Conservation (phyloP, 768 basidiomycete species). For the Leccinum rimulosum region DNA sequence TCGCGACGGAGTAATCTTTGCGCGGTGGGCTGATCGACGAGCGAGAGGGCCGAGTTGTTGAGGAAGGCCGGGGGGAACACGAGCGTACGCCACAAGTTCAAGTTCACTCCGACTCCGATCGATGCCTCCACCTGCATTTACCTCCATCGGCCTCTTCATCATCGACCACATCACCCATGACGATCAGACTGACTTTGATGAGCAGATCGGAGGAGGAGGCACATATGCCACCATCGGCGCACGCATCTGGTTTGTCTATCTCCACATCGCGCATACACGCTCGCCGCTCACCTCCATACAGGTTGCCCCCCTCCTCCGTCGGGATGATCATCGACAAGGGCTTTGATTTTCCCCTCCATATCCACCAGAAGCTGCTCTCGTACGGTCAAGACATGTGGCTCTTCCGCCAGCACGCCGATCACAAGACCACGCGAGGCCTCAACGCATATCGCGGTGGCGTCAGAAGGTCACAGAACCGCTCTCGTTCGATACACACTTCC, state of each 20-base stretch:
- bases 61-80: not conserved
- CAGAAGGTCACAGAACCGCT: slow-evolving; percentile 54
- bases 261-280: not conserved
- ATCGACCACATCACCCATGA: slow-evolving; percentile 63
- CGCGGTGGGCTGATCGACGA: slow-evolving; percentile 55
- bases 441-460: slow-evolving; percentile 74
- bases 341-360: slow-evolving; percentile 56
- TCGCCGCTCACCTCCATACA: slow-evolving; percentile 24
- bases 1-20: slow-evolving; percentile 64
- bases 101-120: slow-evolving; percentile 22
- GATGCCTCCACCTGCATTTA: slow-evolving; percentile 38
- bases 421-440: slow-evolving; percentile 67
- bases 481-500: not conserved
- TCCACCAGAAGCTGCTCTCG: slow-evolving; percentile 51
- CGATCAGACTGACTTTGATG: not conserved
- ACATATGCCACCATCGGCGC: slow-evolving; percentile 80
- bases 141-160: slow-evolving; percentile 88
- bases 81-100: slow-evolving; percentile 19
- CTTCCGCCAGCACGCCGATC: slow-evolving; percentile 57
- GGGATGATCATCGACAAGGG: slow-evolving; percentile 89
- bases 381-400: slow-evolving; percentile 80
- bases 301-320: slow-evolving; percentile 61
- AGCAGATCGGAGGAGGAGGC: slow-evolving; percentile 85
- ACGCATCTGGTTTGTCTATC: slow-evolving; percentile 62
- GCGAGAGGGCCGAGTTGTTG: slow-evolving; percentile 54